phyloP scores from a whole-genome alignment of 768 basidiomycete species.

The Austroboletus eburneus region DNA sequence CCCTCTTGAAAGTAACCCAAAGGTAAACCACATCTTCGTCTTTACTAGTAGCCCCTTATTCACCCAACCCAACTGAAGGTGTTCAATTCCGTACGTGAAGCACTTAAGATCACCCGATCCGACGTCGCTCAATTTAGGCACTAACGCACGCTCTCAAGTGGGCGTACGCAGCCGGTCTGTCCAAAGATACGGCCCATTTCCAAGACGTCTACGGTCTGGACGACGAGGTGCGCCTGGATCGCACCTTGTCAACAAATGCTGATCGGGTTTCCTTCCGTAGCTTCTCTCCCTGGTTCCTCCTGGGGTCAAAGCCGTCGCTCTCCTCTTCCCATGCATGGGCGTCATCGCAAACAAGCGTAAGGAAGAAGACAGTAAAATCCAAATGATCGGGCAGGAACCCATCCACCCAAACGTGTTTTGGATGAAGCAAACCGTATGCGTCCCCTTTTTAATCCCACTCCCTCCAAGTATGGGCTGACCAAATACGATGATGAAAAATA shows the following conservation, averaged over 20 bases:
- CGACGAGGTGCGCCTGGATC: conserved; percentile 42
- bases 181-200: conserved; percentile 47
- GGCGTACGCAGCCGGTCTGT: conserved; percentile 65
- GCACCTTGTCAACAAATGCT: too few species aligned
- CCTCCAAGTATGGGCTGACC: too few species aligned
- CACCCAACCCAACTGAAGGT: conserved; percentile 16
- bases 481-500: too few species aligned
- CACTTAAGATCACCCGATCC: neutral
- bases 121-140: neutral
- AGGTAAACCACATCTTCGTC: conserved; percentile 29
- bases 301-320: conserved; percentile 78
- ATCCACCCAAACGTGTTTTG: conserved; percentile 70
- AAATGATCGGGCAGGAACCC: conserved; percentile 39
- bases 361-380: conserved; percentile 57
- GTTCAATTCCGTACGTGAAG: conserved; percentile 28
- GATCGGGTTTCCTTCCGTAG: too few species aligned
- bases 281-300: conserved; percentile 64
- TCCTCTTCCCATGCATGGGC: conserved; percentile 76
- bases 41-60: conserved; percentile 2
- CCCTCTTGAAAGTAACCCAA: conserved; percentile 75
- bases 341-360: conserved; percentile 46
- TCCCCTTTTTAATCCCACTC: too few species aligned
- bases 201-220: conserved; percentile 74
- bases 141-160: conserved; percentile 40
- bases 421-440: conserved; percentile 84